phyloP scores from a whole-genome alignment of 2,329 filamentous ascomycete genomes.

The Parafenestella ontariensis region DNA sequence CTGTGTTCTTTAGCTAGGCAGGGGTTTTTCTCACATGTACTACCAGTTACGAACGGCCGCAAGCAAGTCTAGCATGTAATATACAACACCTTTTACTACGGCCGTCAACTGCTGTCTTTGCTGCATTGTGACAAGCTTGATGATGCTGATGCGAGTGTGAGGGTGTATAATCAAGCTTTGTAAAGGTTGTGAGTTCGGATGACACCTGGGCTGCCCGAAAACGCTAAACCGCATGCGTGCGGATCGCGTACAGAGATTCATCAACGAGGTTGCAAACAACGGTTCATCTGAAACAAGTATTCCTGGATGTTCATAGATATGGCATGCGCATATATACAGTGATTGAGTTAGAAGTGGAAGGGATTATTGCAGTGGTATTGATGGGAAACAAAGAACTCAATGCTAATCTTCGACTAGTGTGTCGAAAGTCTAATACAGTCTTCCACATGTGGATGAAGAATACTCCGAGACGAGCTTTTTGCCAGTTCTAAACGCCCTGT shows the following conservation, averaged over 20 bases:
- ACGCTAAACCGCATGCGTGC: neutral
- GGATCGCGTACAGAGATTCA: too few species aligned
- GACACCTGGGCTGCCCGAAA: neutral
- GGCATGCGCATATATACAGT: neutral
- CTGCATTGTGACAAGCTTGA: conserved; percentile 2
- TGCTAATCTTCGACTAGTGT: neutral
- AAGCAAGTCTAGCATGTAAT: conserved; percentile 33
- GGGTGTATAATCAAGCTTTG: neutral
- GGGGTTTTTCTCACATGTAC: conserved; percentile 36
- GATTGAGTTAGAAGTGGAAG: neutral
- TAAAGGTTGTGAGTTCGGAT: neutral
- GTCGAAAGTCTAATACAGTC: neutral
- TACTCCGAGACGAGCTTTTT: neutral
- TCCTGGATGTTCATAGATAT: neutral
- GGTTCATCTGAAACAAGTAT: too few species aligned
- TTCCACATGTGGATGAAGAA: neutral
- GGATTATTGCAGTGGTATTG: neutral
- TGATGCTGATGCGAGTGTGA: neutral
- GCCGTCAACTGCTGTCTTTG: conserved; percentile 12
- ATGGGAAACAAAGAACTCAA: neutral
- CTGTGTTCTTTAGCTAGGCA: conserved; percentile 33
- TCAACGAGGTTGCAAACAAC: too few species aligned
- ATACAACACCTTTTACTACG: conserved; percentile 28
- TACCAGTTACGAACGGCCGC: conserved; percentile 35
- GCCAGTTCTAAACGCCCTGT: neutral